A percentile compares a stretch with the other conserved stretches of the same genome.
These are phyloP conservation scores for Brassica hybrid DNA, from an alignment of 441 rosid species.

Conservation along the genomic window DNA sequence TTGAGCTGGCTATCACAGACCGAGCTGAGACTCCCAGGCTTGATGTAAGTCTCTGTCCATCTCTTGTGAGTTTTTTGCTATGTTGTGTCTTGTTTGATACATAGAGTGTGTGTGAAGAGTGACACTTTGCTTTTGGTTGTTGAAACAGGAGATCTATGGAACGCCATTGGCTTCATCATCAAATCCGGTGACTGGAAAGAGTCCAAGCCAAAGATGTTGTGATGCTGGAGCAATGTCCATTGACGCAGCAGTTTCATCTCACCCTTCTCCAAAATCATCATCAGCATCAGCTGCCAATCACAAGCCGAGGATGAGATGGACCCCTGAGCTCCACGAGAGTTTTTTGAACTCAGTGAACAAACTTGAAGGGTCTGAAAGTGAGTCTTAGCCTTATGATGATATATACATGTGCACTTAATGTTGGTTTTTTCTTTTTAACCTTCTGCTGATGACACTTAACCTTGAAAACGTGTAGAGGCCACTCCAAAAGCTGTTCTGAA, in stretches of 20 bases:
- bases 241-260: slow-evolving; percentile 52
- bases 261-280: slow-evolving; percentile 48
- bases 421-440: slow-evolving; percentile 17
- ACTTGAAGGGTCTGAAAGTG: slow-evolving; percentile 94
- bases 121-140: slow-evolving; percentile 35
- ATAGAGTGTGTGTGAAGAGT: neutral
- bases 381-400: slow-evolving; percentile 38
- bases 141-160: slow-evolving; percentile 75
- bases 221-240: slow-evolving; percentile 44
- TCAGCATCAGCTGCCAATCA: slow-evolving; percentile 47
- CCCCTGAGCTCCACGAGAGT: slow-evolving; percentile 83
- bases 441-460: slow-evolving; percentile 19
- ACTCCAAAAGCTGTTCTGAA: slow-evolving; percentile 90
- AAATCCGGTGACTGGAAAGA: slow-evolving; percentile 42
- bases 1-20: slow-evolving; percentile 77
- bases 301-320: slow-evolving; percentile 95
- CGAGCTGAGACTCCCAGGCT: slow-evolving; percentile 78
- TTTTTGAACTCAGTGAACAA: slow-evolving; percentile 74
- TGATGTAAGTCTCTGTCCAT: slow-evolving; percentile 57
- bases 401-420: neutral
- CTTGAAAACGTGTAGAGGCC: slow-evolving; percentile 64
- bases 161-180: slow-evolving; percentile 47
- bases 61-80: neutral
- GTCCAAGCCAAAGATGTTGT: slow-evolving; percentile 47
- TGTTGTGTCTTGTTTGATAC: neutral